These are phyloP conservation scores for Babjeviella inositovora DNA, from an alignment of 805 yeast genomes.

Conservation along the genomic window DNA sequence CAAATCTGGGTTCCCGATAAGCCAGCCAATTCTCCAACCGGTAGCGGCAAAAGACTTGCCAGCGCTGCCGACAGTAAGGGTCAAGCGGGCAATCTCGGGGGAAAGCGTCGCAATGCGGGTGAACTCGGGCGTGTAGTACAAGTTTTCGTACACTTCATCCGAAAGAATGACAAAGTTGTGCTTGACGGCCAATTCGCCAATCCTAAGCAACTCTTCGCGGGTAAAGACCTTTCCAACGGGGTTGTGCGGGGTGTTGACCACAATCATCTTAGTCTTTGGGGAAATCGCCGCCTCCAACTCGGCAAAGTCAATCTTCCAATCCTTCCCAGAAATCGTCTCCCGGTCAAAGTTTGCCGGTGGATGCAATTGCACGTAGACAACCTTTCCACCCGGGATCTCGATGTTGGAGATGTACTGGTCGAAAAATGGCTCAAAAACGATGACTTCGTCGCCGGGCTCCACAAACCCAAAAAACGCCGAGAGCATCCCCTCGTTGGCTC, in stretches of 20 bases:
- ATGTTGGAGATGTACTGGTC: slow-evolving; percentile 94
- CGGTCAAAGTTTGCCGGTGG: slow-evolving; percentile 62
- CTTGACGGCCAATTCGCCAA: slow-evolving; percentile 76
- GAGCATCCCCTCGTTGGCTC: slow-evolving; percentile 93
- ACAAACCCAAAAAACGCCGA: slow-evolving; percentile 74
- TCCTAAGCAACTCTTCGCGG: slow-evolving; percentile 50
- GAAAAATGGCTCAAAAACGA: slow-evolving; percentile 93
- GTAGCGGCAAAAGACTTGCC: slow-evolving; percentile 98
- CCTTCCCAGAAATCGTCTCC: slow-evolving; percentile 59
- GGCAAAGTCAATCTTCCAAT: slow-evolving; percentile 76
- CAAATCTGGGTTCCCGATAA: slow-evolving; percentile 73
- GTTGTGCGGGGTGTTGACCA: slow-evolving; percentile 89
- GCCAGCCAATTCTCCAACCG: slow-evolving; percentile 98
- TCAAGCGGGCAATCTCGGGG: slow-evolving; percentile 65
- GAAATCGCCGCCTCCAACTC: slow-evolving; percentile 61
- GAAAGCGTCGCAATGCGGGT: slow-evolving; percentile 73
- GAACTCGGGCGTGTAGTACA: slow-evolving; percentile 54
- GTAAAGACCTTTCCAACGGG: slow-evolving; percentile 89
- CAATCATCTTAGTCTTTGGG: slow-evolving; percentile 67
- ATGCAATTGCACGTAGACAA: slow-evolving; percentile 71
- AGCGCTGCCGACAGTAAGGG: slow-evolving; percentile 90
- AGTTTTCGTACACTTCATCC: slow-evolving; percentile 92
- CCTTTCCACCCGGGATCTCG: slow-evolving; percentile 86
- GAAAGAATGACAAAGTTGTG: slow-evolving; percentile 72
- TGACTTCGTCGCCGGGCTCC: slow-evolving; percentile 83